phyloP scores from a whole-genome alignment of 2,329 filamentous ascomycete species.

The Hymenoscyphus infarciens region DNA sequence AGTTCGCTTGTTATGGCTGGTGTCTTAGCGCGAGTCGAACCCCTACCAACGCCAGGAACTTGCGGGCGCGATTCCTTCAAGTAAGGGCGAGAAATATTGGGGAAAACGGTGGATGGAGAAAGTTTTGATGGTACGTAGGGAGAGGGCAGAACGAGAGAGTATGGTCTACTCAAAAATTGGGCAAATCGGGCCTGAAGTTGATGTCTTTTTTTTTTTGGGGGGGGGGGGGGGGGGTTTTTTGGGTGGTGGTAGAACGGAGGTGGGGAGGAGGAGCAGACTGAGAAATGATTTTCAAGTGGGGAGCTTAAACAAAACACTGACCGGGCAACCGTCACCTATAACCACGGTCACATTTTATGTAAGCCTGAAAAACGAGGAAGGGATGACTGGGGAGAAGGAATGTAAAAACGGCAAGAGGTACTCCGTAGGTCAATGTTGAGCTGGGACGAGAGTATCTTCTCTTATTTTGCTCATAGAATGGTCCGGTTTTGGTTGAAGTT shows the following conservation, averaged over 20 bases:
- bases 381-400: no score
- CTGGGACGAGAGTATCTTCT: no score
- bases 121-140: neutral
- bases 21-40: constrained; percentile 20
- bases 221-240: no score
- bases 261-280: neutral
- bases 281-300: constrained; percentile 3
- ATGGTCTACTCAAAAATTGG: constrained; percentile 5
- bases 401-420: no score
- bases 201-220: constrained; percentile 2
- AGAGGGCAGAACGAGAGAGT: neutral
- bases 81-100: constrained; percentile 11
- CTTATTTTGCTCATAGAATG: no score
- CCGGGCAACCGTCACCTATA: no score
- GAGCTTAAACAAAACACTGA: neutral
- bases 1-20: constrained; percentile 28
- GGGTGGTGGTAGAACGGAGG: neutral
- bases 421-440: no score
- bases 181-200: constrained; percentile 7
- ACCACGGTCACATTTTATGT: no score
- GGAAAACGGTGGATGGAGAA: neutral
- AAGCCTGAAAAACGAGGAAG: no score
- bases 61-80: constrained; percentile 21
- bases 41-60: constrained; percentile 12
- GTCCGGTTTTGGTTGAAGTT: no score